phyloP scores from a whole-genome alignment of 2,329 filamentous ascomycete species.

The Drechslera avenae region DNA sequence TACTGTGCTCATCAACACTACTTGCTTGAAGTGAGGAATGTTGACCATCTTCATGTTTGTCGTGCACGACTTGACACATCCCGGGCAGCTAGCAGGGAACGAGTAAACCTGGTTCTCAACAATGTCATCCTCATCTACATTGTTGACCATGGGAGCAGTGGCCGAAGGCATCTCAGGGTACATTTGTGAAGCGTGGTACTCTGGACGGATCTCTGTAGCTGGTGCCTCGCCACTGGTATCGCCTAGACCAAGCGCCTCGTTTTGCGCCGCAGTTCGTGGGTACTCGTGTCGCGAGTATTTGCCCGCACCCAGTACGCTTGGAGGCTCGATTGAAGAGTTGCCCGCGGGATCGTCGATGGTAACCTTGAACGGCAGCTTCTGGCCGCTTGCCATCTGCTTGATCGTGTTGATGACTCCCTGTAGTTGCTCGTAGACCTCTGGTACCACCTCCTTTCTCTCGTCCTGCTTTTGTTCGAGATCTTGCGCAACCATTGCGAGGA shows the following conservation, averaged over 20 bases:
- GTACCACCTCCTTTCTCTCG: constrained; percentile 75
- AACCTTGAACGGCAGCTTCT: constrained; percentile 84
- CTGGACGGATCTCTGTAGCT: constrained; percentile 60
- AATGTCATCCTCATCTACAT: constrained; percentile 69
- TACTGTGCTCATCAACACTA: constrained; percentile 91
- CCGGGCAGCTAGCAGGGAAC: constrained; percentile 90
- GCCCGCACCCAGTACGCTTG: constrained; percentile 73
- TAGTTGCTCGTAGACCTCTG: constrained; percentile 79
- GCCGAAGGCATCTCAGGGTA: constrained; percentile 49
- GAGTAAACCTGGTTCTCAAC: constrained; percentile 90
- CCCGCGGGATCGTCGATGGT: constrained; percentile 89
- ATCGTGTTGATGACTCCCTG: constrained; percentile 75
- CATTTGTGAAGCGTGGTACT: constrained; percentile 56
- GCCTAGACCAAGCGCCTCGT: constrained; percentile 79
- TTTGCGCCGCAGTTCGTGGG: constrained; percentile 80
- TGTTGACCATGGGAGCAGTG: constrained; percentile 47
- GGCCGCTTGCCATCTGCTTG: constrained; percentile 76
- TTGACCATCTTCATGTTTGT: constrained; percentile 99
- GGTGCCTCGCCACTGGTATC: constrained; percentile 56
- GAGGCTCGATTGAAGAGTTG: constrained; percentile 95
- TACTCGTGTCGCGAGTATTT: constrained; percentile 92
- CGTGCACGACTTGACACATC: constrained; percentile 81
- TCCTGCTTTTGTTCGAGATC: constrained; percentile 83
- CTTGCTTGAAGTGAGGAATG: constrained; percentile 97
- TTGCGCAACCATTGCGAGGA: constrained; percentile 76